phyloP scores from a whole-genome alignment of 2,329 filamentous ascomycete genomes.

The Monosporascus sp. region DNA sequence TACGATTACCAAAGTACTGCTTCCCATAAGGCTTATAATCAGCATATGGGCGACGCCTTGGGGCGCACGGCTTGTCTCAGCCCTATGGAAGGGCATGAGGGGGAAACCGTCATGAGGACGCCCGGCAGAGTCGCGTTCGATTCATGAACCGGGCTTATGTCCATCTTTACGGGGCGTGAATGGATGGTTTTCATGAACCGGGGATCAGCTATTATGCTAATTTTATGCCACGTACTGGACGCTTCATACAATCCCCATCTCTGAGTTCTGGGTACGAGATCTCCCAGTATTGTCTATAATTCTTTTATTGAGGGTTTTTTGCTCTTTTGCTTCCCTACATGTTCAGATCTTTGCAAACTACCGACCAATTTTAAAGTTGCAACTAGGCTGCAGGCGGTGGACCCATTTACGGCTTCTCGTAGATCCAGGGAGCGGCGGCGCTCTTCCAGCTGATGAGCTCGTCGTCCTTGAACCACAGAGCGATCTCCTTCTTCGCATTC shows the following conservation, averaged over 20 bases:
- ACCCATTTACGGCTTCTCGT: constrained; percentile 68
- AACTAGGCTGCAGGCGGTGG: background rate
- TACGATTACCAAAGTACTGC: constrained; percentile 77
- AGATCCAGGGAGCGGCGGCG: constrained; percentile 87
- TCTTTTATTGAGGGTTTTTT: background rate
- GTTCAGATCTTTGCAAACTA: background rate
- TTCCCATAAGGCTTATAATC: constrained; percentile 69
- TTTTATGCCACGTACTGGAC: too few relatives aligned
- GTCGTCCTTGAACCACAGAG: constrained; percentile 90
- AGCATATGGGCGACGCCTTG: constrained; percentile 90
- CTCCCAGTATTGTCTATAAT: too few relatives aligned
- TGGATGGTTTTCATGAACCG: too few relatives aligned
- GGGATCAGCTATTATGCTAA: too few relatives aligned
- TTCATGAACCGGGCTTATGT: too few relatives aligned
- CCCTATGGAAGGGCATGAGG: constrained; percentile 21
- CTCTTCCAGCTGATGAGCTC: constrained; percentile 84
- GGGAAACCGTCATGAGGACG: constrained; percentile 7
- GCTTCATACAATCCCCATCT: too few relatives aligned
- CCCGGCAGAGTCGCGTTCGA: too few relatives aligned
- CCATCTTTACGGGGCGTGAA: too few relatives aligned
- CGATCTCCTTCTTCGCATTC: constrained; percentile 99
- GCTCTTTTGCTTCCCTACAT: background rate
- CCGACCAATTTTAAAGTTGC: background rate
- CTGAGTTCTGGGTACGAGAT: too few relatives aligned
- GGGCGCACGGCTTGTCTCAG: constrained; percentile 68